Evolutionary conservation across 1,284 basidiomycete species (phyloP).

Genomic region (Cryptococcus sp.): DNA sequence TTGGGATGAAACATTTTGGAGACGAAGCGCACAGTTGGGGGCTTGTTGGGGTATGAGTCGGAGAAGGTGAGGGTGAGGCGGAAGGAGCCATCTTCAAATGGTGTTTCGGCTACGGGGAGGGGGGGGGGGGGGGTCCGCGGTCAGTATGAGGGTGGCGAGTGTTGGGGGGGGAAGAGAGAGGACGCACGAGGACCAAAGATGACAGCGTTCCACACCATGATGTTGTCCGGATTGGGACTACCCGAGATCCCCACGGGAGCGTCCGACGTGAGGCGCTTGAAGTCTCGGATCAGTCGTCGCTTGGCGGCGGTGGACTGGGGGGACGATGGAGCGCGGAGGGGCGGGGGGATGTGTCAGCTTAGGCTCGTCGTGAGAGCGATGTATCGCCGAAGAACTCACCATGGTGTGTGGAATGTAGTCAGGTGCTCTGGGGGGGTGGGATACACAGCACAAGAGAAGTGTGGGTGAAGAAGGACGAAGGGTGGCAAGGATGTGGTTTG

Average conservation of each 20-base stretch:
- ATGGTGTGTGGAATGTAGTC: not conserved
- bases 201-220: conserved; percentile 99
- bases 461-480: too few species aligned
- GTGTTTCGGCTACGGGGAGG: conserved; percentile 73
- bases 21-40: conserved; percentile 93
- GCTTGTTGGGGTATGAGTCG: conserved; percentile 97
- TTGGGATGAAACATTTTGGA: conserved; percentile 99
- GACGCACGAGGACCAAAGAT: conserved; percentile 92
- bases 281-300: conserved; percentile 88
- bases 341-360: conserved; percentile 4
- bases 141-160: not conserved
- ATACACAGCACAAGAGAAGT: too few species aligned
- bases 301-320: conserved; percentile 80
- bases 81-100: conserved; percentile 98
- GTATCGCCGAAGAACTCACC: not conserved
- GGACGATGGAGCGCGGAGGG: too few species aligned
- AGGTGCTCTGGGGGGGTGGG: not conserved
- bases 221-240: conserved; percentile 94
- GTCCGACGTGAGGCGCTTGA: conserved; percentile 89
- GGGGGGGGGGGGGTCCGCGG: not conserved
- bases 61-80: conserved; percentile 92
- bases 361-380: not conserved
- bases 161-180: not conserved
- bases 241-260: conserved; percentile 95
- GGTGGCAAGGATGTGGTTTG: not conserved